Base-by-base conservation (phyloP, 805 yeast species). In the Suhomyces kilbournensis region DNA sequence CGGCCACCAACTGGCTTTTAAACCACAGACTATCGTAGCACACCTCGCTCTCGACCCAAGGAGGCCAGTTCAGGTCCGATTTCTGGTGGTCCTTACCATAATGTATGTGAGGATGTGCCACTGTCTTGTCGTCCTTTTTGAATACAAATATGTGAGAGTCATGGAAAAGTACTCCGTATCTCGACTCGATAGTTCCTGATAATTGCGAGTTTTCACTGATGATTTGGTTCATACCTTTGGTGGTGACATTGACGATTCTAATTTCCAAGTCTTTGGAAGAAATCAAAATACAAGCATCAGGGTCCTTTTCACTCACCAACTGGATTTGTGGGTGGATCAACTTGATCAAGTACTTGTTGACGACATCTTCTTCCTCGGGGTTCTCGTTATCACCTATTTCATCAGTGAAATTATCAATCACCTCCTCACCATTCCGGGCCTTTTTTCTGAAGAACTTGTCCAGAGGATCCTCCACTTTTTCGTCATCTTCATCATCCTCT, bases 311-410 rank as follows among this genome's bases (percentile, higher is more conserved):
- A 19, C 82, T 75, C 9, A 74, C 70, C 22, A 82, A 60, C 64
- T 92, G 97, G 46, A 91, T 81, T 66, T 93, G 97, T 0, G 97
- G 97, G 25, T 90, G 81, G 5, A 86, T 72, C 43, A 93, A 74
- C 53, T 84, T 84, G 28, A 92, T 76, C 55, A 84, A 72, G 63
- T 83, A 87, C 43, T 87, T 81, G 49, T 84, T 82, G 60, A 67
- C 75, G 51, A 70, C 60, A 65, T 80, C 79, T 43, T 70, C 64
- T 2, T 67, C 70, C 1, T 70, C 66, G 6, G 68, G 56, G 26
- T 48, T 42, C 17, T 44, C 15, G 2, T 78, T 65, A 5, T 63
- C 60, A 53, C 79, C 68, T 34, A 90, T 65, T 30, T 81, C 83
- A 3, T 76, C 73, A 38, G 83, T 82, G 61, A 86, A 85, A 2